These are phyloP conservation scores for Aspergillus avenaceus DNA, from an alignment of 495 filamentous ascomycete species.

Conservation along the genomic window DNA sequence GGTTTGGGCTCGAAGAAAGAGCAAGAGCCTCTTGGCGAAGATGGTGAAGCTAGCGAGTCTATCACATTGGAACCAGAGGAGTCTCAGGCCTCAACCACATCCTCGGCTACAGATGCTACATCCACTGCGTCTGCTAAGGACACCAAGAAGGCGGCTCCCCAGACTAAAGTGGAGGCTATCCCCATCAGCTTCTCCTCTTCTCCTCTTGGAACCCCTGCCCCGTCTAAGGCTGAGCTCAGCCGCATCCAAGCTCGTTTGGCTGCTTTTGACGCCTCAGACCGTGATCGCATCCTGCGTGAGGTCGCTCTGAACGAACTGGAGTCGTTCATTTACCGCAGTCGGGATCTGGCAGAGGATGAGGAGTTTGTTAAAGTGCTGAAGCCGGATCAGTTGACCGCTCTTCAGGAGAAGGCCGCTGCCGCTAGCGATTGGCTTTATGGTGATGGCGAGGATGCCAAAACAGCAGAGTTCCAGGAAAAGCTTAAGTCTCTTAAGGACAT, in stretches of 20 bases:
- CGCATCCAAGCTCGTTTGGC: conserved; percentile 68
- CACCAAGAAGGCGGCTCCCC: conserved; percentile 42
- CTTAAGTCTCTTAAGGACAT: conserved; percentile 69
- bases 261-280: conserved; percentile 81
- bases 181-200: conserved; percentile 60
- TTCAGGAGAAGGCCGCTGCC: conserved; percentile 61
- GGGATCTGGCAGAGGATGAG: conserved; percentile 74
- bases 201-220: conserved; percentile 54
- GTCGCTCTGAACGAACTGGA: conserved; percentile 91
- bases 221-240: conserved; percentile 53
- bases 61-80: conserved; percentile 47
- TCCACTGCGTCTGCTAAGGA: conserved; percentile 47
- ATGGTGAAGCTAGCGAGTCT: conserved; percentile 43
- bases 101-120: conserved; percentile 38
- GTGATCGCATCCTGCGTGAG: conserved; percentile 69
- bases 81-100: conserved; percentile 42
- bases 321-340: conserved; percentile 83
- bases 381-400: conserved; percentile 51
- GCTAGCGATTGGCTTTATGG: conserved; percentile 88
- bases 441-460: conserved; percentile 71
- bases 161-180: conserved; percentile 68
- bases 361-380: conserved; percentile 69
- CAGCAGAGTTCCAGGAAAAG: conserved; percentile 63
- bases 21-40: conserved; percentile 71
- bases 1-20: conserved; percentile 87